Percentiles rank a stretch among this genome's conserved stretches.
Conservation (phyloP, 192 early-diverging fungal genomes). For the Entomortierella lignicola region DNA sequence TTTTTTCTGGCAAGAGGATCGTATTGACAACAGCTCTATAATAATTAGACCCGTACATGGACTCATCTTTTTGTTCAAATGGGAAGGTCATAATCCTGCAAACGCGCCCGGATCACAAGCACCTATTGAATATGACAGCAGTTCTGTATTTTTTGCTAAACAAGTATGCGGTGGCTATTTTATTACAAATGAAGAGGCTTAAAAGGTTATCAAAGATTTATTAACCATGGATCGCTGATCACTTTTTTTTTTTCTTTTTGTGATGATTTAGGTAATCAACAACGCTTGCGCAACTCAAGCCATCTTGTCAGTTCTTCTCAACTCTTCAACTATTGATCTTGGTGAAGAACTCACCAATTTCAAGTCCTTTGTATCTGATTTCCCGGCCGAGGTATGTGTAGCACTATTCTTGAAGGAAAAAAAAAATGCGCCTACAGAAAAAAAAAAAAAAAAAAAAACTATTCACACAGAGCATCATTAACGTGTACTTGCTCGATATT, state of each 20-base stretch:
- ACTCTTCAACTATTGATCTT: slow-evolving; percentile 74
- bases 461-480: too few species aligned
- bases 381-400: slow-evolving; percentile 79
- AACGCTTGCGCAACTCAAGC: slow-evolving; percentile 92
- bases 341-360: slow-evolving; percentile 75
- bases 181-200: not conserved
- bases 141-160: slow-evolving; percentile 79
- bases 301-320: slow-evolving; percentile 80
- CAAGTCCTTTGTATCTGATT: slow-evolving; percentile 74
- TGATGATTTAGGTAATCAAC: slow-evolving; percentile 70
- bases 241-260: not conserved
- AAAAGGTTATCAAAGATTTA: too few species aligned
- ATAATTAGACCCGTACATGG: slow-evolving; percentile 73
- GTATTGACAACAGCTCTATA: not conserved
- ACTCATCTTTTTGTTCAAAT: slow-evolving; percentile 88
- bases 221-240: too few species aligned
- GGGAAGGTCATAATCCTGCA: slow-evolving; percentile 61
- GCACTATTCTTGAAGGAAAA: too few species aligned
- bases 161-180: slow-evolving; percentile 35
- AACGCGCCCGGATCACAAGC: slow-evolving; percentile 31
- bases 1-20: not conserved
- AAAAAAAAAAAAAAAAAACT: too few species aligned
- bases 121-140: slow-evolving; percentile 38
- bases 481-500: not conserved
- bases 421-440: too few species aligned